phyloP scores from a whole-genome alignment of 164 flowering plant genomes.

The Magnolia kwangsiensis region DNA sequence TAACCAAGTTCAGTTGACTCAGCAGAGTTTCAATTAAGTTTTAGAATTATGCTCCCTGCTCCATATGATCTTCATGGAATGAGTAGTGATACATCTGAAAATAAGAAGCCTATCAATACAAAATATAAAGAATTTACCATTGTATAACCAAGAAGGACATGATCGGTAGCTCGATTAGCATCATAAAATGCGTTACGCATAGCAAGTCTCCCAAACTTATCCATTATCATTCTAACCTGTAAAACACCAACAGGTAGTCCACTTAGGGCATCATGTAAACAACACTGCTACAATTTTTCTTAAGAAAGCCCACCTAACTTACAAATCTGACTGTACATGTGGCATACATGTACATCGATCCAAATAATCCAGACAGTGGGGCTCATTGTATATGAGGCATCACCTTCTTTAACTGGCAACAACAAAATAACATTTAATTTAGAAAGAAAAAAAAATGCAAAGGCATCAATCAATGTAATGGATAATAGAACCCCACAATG shows the following conservation, averaged over 20 bases:
- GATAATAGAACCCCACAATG: neutral
- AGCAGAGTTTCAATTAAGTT: no score
- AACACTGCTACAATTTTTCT: neutral
- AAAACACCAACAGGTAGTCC: slow-evolving; percentile 4
- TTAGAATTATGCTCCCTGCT: neutral
- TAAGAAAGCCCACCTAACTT: neutral
- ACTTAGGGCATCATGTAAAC: neutral
- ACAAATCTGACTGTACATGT: neutral
- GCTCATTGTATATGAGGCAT: neutral
- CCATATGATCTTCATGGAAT: neutral
- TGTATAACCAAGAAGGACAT: slow-evolving; percentile 68
- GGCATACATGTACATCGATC: neutral
- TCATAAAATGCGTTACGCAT: slow-evolving; percentile 81
- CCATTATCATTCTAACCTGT: slow-evolving; percentile 72
- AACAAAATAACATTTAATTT: neutral
- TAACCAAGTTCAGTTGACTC: no score
- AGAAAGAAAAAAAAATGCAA: neutral
- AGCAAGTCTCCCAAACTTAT: slow-evolving; percentile 70
- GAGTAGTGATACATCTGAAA: neutral
- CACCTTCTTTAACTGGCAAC: neutral
- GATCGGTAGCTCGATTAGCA: slow-evolving; percentile 51
- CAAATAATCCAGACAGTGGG: neutral
- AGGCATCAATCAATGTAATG: neutral
- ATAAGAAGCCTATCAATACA: neutral
- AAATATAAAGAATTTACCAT: slow-evolving; percentile 40